Evolutionary conservation across 306 rosid species (phyloP), one percentile per base, ranked within the genome.

Genomic region (Macrotyloma uniflorum): DNA sequence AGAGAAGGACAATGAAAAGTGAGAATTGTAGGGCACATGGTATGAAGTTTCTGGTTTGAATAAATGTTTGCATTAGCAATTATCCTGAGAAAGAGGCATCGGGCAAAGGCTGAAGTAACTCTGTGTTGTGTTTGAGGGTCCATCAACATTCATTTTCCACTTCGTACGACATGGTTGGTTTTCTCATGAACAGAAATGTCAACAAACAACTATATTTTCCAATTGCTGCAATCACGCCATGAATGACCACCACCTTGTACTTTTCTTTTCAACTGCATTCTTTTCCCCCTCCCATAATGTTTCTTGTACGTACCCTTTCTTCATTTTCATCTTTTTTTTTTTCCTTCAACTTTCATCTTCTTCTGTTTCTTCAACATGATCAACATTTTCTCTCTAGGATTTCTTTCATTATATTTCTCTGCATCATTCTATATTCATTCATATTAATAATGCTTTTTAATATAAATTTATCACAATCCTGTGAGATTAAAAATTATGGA

Each of bases 111-210:
- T 73, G 35, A 68, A 73, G 83, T 40, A 61, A 79, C 35, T 50
- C 16, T 59, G 80, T 59, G 64, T 24, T 59, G 64, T 35, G 62
- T 74, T 67, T 4, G 40, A 74, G 38, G 75, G 79, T 49, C 70
- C 81, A 84, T 43, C 3, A 47, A 79, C 75, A 84, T 79, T 84
- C 67, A 84, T 84, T 62, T 58, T 70, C 53, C 2, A 23, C 11
- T 9, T 38, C 43, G 82, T 79, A 79, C 82, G 68, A 79, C 11
- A 38, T 11, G 1, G 15, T 50, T 61, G 74, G 57, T 68, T 79
- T 83, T 83, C n/a, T n/a, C n/a, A n/a, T n/a, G 64, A 79, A 58
- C 50, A 58, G 67, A 42, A 19, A 74, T 79, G 78, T 61, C 75
- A 74, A 80, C 79, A 70, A 40, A 80, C 79, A 70, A 40, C 58